Evolutionary conservation across 2,329 filamentous ascomycete genomes (phyloP), one percentile per base, ranked within the genome.

Genomic region (Cercospora sojina): DNA sequence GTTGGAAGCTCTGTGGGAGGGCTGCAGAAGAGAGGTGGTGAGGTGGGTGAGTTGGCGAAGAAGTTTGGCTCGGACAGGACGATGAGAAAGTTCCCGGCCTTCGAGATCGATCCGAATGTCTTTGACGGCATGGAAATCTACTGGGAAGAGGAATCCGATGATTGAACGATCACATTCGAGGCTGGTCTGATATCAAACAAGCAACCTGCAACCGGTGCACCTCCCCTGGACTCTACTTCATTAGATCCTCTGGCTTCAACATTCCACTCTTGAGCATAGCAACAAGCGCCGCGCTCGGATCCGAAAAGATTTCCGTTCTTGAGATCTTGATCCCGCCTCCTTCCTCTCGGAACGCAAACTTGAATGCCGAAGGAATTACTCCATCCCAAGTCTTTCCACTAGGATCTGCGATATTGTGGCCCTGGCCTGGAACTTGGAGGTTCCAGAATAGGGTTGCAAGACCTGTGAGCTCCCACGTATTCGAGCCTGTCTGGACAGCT

Each of bases 61-160:
- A 27, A 57, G 10, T 74, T 74, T 27, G 51, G 49, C 3, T 32
- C 62, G 5, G 55, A 49, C n/a, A 64, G 64, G 31, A 29, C 53
- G 18, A 64, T 68, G 64, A 60, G 65, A n/a, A 59, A 65, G 7
- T 73, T 75, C 25, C 74, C 74, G 2, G 31, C 18, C 1, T 77
- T 75, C 53, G 72, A 74, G 9, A 64, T 73, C 12, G 74, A 77
- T 51, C 71, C 73, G 27, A 74, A 74, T 55, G 65, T 75, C 5
- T 71, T 77, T 43, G 72, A 74, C 5, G 74, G 74, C 0, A 61
- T 76, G 62, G 27, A 47, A 13, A 70, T 72, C 9, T 73, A 67
- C 55, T 75, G 69, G 73, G 73, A 69, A 43, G 67, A 74, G 53
- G 69, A 69, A 29, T 61, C 62, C 2, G 71, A 74, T 13, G 31